Base-by-base conservation (phyloP, 2,329 filamentous ascomycete species). In the Escovopsis sp. region DNA sequence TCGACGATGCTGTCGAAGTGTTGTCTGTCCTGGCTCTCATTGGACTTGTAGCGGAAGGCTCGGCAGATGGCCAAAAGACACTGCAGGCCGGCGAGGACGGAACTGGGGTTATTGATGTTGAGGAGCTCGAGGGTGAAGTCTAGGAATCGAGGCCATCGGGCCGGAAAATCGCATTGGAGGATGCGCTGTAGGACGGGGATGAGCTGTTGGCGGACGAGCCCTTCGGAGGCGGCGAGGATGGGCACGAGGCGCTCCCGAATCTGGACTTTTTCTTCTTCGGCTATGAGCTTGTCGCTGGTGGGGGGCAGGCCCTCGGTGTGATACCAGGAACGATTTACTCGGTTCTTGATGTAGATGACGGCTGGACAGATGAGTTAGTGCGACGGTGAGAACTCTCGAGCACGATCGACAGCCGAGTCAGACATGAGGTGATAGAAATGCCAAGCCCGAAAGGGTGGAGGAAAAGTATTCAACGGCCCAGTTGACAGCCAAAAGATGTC, bases 271-370 rank as follows among this genome's bases (percentile, higher is more conserved):
- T 94, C 90, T 41, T 82, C 76, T 54, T 96, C 88, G 48, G 81
- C 70, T 60, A 94, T 90, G 48, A 78, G 65, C 48, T 74, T 76
- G 48, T 80, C 76, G 50, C 73, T 70, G 43, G 31, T 15, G 19
- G 77, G 72, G 19, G 77, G 72, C 53, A 71, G 76, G 45, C 88
- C 80, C 45, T 92, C 83, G 51, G 70, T 68, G 43, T 73, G 76
- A 37, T 79, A 72, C 90, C 90, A 98, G 50, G 84, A 86, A 54
- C 87, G 81, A 57, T 82, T 88, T 57, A 96, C 81, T 55, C 87
- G 81, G 63, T 98, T 96, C 66, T 98, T 98, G 57, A 96, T 76
- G 63, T 96, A 98, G 49, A 98, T 84, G 53, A 88, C 87, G 52
- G 86, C 88, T 94, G 58, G 41, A 36, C 33, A 38, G 35, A 31